Base-by-base conservation (phyloP, 2,329 filamentous ascomycete species). In the Neofusicoccum cordaticola region DNA sequence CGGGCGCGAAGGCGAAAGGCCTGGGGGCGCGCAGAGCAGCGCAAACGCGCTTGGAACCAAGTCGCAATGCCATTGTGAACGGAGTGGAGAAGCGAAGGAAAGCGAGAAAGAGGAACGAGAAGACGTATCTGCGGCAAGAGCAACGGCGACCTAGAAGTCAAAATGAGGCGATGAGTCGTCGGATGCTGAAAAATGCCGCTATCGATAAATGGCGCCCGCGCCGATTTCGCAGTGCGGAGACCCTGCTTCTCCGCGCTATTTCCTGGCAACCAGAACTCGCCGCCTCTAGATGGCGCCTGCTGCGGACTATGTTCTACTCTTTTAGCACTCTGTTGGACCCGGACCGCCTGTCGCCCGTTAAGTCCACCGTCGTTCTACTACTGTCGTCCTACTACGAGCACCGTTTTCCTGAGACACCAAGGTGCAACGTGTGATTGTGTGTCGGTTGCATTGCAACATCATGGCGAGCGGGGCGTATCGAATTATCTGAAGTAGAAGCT, bases 1-100 rank as follows among this genome's bases (percentile, higher is more conserved):
- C 52, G 7, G 63, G 41, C 39, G 50, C 56, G 9, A 56, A 17
- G 39, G 47, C 41, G 39, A 58, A 62, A 31, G 48, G 37, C 17
- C 27, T 64, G 50, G 50, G 44, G 22, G 45, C n/a, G 74, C 58
- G 68, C 65, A 62, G 66, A 68, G 15, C 66, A 51, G 62, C 67
- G 68, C 63, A 71, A 66, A 44, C 64, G 60, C 63, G 45, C 52
- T 39, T 60, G 37, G 63, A 51, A 31, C 44, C 47, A 35, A 58
- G 44, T 22, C 63, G 41, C 44, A 64, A 60, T 44, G 63, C 53
- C 63, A 64, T 64, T n/a, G 13, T 17, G 51, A 64, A 57, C 15
- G 39, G 19, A 64, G 17, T 41, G 42, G 34, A 19, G 39, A 57
- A 27, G 19, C 39, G 22, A 57, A 17, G 27, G 41, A 48, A n/a